Conservation (phyloP, 345 rosid genomes). For the Carallia pectinifolia region DNA sequence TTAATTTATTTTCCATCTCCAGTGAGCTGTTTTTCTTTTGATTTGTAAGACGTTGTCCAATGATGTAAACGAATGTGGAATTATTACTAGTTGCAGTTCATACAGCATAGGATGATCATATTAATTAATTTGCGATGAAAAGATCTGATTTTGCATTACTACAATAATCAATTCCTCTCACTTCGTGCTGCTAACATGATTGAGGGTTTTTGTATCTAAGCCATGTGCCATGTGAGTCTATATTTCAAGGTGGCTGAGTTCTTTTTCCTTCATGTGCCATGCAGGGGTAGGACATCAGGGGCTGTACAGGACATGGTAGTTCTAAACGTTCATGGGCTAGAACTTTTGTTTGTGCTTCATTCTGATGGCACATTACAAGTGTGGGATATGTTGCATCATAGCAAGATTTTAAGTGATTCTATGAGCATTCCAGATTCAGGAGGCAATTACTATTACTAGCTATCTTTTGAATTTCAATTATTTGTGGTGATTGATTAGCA, state of each 20-base stretch:
- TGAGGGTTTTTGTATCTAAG: not conserved
- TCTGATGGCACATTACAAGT: conserved; percentile 63
- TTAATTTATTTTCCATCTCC: too few relatives aligned
- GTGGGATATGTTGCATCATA: conserved; percentile 60
- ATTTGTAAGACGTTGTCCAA: too few relatives aligned
- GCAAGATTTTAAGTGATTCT: conserved; percentile 56
- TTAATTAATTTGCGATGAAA: not conserved
- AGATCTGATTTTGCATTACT: not conserved
- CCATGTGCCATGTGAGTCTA: not conserved
- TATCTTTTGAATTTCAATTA: not conserved
- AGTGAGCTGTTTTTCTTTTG: too few relatives aligned
- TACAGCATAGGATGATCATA: not conserved
- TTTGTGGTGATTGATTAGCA: not conserved
- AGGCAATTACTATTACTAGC: conserved; percentile 44
- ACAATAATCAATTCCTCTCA: not conserved
- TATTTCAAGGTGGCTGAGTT: not conserved
- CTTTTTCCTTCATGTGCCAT: conserved; percentile 11
- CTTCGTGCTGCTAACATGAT: not conserved
- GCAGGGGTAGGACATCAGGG: conserved; percentile 67
- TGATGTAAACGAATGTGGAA: too few relatives aligned
- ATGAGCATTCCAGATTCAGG: conserved; percentile 45
- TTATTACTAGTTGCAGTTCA: not conserved
- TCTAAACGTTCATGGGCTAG: conserved; percentile 47
- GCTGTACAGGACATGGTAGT: conserved; percentile 64
- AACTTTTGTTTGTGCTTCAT: conserved; percentile 59